These are phyloP conservation scores for Zhuliangozyma blackwelliae DNA, from an alignment of 1,139 yeast species.

Conservation along the genomic window DNA sequence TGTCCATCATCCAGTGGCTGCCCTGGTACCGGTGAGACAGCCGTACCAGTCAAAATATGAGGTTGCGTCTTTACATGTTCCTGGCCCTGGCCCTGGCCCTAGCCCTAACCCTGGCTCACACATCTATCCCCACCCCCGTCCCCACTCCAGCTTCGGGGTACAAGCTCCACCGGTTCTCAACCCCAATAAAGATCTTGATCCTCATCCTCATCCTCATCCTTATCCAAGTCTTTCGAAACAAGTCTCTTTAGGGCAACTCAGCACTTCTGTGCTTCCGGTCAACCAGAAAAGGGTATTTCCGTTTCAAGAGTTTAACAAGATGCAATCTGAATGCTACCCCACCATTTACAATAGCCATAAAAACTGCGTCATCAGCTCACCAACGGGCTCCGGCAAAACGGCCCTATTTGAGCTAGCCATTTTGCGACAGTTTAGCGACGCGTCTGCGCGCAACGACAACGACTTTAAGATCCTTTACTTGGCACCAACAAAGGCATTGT, in stretches of 20 bases:
- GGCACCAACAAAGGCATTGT: slow-evolving; percentile 54
- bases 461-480: slow-evolving; percentile 41
- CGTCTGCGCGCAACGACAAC: slow-evolving; percentile 2
- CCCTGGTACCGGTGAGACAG: too few species aligned
- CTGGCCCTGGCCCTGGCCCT: too few species aligned
- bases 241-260: background rate
- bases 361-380: slow-evolving; percentile 48
- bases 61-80: too few species aligned
- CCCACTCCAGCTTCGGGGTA: too few species aligned
- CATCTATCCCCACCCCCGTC: too few species aligned
- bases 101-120: too few species aligned
- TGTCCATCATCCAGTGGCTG: too few species aligned
- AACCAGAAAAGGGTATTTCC: slow-evolving; percentile 17
- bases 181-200: too few species aligned
- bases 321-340: slow-evolving; percentile 46
- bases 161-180: too few species aligned
- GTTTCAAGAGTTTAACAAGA: slow-evolving; percentile 38
- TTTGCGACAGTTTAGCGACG: slow-evolving; percentile 22
- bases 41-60: too few species aligned
- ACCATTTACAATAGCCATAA: slow-evolving; percentile 25
- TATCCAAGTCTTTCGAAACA: too few species aligned
- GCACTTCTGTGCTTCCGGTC: slow-evolving; percentile 6
- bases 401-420: slow-evolving; percentile 52
- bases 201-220: too few species aligned
- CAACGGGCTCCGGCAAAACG: slow-evolving; percentile 59